Evolutionary conservation across 179 eudicot genomes (phyloP).

Genomic region (Monotropa hypopitys): DNA sequence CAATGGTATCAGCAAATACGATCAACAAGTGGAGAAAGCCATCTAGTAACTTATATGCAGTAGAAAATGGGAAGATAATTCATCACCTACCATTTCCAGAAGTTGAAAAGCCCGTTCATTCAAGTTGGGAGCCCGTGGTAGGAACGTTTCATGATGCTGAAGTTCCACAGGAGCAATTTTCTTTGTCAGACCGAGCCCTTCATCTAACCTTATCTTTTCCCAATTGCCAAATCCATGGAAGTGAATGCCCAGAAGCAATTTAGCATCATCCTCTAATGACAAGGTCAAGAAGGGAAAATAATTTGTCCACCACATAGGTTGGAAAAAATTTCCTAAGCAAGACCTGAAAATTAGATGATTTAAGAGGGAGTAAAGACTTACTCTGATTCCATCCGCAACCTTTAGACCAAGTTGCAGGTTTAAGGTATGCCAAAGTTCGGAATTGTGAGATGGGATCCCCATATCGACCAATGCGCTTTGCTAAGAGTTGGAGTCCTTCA

Average conservation of each 20-base stretch:
- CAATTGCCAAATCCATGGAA: conserved; percentile 98
- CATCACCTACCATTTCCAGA: conserved; percentile 67
- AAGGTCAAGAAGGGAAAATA: conserved; percentile 7
- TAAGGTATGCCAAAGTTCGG: conserved; percentile 69
- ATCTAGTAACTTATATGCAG: background rate
- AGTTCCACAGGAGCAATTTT: conserved; percentile 99
- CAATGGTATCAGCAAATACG: too few species aligned
- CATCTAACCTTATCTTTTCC: conserved; percentile 93
- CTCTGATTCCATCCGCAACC: conserved; percentile 99
- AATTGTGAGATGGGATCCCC: conserved; percentile 75
- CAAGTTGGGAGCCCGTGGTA: conserved; percentile 94
- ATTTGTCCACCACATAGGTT: background rate
- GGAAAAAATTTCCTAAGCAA: background rate
- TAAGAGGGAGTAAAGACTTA: conserved; percentile 22
- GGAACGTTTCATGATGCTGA: conserved; percentile 94
- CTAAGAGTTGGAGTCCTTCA: conserved; percentile 82
- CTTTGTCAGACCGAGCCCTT: conserved; percentile 67
- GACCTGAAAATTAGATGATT: background rate
- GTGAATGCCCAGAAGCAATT: conserved; percentile 86
- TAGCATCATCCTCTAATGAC: conserved; percentile 81
- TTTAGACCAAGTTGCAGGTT: conserved; percentile 97
- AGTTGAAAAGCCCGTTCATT: conserved; percentile 94
- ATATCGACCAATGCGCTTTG: conserved; percentile 71
- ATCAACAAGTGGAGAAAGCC: background rate
- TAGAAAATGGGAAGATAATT: background rate